Percentiles rank a stretch among this genome's conserved stretches.
Conservation (phyloP, 495 filamentous ascomycete genomes). For the Lichina pygmaea region DNA sequence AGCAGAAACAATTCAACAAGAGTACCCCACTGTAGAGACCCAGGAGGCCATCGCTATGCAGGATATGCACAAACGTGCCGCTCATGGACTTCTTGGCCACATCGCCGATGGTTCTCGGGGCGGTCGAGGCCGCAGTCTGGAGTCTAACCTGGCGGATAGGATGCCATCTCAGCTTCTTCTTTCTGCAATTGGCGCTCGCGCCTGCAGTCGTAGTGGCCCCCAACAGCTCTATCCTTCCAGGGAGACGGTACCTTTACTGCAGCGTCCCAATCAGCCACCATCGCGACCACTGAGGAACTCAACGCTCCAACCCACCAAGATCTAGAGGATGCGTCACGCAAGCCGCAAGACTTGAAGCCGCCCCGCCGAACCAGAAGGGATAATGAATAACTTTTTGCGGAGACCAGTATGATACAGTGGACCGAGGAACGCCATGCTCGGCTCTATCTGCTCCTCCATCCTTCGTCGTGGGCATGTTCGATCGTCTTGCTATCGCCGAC, state of each 20-base stretch:
- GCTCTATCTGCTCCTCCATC: too few relatives aligned
- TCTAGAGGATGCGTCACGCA: constrained; percentile 78
- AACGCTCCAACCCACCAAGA: constrained; percentile 25
- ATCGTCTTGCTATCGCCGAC: too few relatives aligned
- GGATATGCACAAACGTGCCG: constrained; percentile 53
- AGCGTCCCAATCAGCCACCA: too few relatives aligned
- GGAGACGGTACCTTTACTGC: too few relatives aligned
- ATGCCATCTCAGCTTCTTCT: too few relatives aligned
- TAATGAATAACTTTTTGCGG: constrained; percentile 10
- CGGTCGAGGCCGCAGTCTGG: constrained; percentile 30
- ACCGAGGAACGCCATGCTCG: too few relatives aligned
- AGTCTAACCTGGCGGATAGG: constrained; percentile 38
- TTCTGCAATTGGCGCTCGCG: too few relatives aligned
- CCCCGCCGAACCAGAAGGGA: constrained; percentile 56
- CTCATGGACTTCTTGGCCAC: constrained; percentile 31
- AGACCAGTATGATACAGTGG: too few relatives aligned
- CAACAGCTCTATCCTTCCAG: too few relatives aligned
- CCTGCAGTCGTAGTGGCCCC: too few relatives aligned
- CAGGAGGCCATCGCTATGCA: constrained; percentile 34
- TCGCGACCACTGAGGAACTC: too few relatives aligned
- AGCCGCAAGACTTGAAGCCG: constrained; percentile 71
- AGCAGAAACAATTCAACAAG: constrained; percentile 4
- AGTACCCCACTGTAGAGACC: constrained; percentile 58
- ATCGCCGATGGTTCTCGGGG: not conserved
- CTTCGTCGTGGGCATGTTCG: too few relatives aligned